Conservation (phyloP, 176 grass and related monocot species). For the Panicum miliaceum region DNA sequence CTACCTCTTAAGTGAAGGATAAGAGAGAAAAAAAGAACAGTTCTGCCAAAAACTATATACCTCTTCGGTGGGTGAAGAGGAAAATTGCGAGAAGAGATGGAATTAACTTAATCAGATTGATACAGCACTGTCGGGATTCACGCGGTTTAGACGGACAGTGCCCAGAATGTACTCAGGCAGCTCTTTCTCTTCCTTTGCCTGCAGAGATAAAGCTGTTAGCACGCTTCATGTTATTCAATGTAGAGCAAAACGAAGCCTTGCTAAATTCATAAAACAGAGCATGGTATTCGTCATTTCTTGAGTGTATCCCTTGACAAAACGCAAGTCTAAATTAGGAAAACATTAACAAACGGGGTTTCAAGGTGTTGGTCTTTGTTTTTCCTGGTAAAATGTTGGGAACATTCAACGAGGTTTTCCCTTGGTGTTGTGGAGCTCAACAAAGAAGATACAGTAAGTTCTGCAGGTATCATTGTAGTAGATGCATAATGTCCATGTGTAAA, state of each 20-base stretch:
- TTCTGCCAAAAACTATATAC: slow-evolving; percentile 4
- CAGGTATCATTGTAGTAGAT: not conserved
- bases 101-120: slow-evolving; percentile 43
- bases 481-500: slow-evolving; percentile 10
- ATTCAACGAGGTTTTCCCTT: not conserved
- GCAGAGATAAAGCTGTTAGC: slow-evolving; percentile 46
- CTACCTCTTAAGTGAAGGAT: not conserved
- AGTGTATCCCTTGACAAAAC: not conserved
- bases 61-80: not conserved
- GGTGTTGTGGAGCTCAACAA: not conserved
- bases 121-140: slow-evolving; percentile 62
- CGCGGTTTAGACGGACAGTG: slow-evolving; percentile 76
- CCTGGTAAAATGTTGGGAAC: not conserved
- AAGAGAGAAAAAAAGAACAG: not conserved
- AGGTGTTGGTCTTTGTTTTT: not conserved
- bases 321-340: not conserved
- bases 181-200: slow-evolving; percentile 92
- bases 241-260: not conserved
- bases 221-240: slow-evolving; percentile 1
- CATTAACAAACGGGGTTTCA: not conserved
- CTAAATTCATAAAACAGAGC: not conserved
- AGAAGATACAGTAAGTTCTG: not conserved
- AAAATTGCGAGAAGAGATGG: not conserved
- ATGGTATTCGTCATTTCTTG: not conserved
- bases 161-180: slow-evolving; percentile 96